phyloP scores from a whole-genome alignment of 208 protist genomes.

The Leptomonas pyrrhocoris region DNA sequence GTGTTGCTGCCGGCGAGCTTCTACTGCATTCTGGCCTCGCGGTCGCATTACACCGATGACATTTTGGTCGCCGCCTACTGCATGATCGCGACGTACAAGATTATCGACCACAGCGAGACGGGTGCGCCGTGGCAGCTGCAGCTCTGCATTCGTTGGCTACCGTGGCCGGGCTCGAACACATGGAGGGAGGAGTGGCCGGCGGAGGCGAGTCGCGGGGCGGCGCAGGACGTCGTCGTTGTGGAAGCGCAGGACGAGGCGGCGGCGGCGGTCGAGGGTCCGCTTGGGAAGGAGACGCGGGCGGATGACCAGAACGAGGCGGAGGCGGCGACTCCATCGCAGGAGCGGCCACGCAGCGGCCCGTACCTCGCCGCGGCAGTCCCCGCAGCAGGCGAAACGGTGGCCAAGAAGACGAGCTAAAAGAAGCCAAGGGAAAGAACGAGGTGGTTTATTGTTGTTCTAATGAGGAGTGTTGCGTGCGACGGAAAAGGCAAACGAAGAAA shows the following conservation, averaged over 20 bases:
- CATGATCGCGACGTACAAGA: slow-evolving; percentile 67
- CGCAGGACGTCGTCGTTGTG: slow-evolving; percentile 16
- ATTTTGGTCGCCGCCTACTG: slow-evolving; percentile 70
- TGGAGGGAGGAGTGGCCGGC: slow-evolving; percentile 13
- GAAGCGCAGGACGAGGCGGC: background rate
- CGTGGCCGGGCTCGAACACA: slow-evolving; percentile 50
- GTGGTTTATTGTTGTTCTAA: too few relatives aligned
- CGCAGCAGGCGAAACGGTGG: background rate
- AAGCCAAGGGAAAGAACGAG: background rate
- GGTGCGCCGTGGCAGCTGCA: slow-evolving; percentile 83
- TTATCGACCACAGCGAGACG: slow-evolving; percentile 50
- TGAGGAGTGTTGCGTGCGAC: too few relatives aligned
- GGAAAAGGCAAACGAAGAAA: too few relatives aligned
- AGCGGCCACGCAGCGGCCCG: background rate
- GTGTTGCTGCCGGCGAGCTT: slow-evolving; percentile 56
- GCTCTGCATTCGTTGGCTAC: slow-evolving; percentile 77
- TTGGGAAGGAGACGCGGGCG: background rate
- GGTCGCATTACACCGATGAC: slow-evolving; percentile 91
- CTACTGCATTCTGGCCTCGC: slow-evolving; percentile 79
- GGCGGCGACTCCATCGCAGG: background rate
- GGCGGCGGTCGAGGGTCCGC: background rate
- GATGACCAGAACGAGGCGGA: background rate
- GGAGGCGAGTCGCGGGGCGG: background rate
- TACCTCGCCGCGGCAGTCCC: background rate
- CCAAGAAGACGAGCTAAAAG: slow-evolving; percentile 1